A percentile compares a stretch with the other conserved stretches of the same genome.
Conservation (phyloP, 306 rosid species). For the Begonia fuchsioides region DNA sequence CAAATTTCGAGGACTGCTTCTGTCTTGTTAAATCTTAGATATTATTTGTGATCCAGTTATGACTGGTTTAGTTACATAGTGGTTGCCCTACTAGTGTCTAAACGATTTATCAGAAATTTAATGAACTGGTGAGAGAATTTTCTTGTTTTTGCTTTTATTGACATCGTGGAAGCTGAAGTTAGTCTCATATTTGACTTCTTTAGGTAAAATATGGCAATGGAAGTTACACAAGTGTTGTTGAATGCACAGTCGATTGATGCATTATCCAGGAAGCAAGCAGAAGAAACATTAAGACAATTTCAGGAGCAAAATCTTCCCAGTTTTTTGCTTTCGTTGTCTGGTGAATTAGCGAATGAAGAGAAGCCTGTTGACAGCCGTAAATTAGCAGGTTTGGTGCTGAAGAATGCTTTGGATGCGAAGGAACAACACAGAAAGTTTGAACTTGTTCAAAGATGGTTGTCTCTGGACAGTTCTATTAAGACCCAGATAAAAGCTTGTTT, state of each 20-base stretch:
- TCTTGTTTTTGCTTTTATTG: too few relatives aligned
- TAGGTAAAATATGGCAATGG: slow-evolving; percentile 52
- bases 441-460: slow-evolving; percentile 69
- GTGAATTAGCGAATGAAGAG: slow-evolving; percentile 76
- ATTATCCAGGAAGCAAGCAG: slow-evolving; percentile 61
- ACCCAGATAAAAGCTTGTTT: slow-evolving; percentile 60
- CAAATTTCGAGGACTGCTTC: too few relatives aligned
- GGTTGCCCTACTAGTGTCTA: too few relatives aligned
- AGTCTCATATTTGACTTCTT: neutral
- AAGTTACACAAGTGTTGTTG: slow-evolving; percentile 73
- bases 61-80: too few relatives aligned
- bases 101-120: too few relatives aligned
- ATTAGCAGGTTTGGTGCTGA: slow-evolving; percentile 73
- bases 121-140: too few relatives aligned
- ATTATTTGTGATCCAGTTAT: too few relatives aligned
- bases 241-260: slow-evolving; percentile 90
- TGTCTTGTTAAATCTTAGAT: too few relatives aligned
- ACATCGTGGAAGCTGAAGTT: too few relatives aligned
- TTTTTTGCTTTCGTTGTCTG: slow-evolving; percentile 77
- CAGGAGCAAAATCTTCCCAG: slow-evolving; percentile 86
- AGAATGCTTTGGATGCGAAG: slow-evolving; percentile 90
- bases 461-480: slow-evolving; percentile 46
- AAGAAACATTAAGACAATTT: slow-evolving; percentile 65
- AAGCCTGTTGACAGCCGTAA: slow-evolving; percentile 81
- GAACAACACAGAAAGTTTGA: slow-evolving; percentile 80